Evolutionary conservation across 306 rosid species (phyloP), one percentile per base, ranked within the genome.

Genomic region (Arachis stenosperma): DNA sequence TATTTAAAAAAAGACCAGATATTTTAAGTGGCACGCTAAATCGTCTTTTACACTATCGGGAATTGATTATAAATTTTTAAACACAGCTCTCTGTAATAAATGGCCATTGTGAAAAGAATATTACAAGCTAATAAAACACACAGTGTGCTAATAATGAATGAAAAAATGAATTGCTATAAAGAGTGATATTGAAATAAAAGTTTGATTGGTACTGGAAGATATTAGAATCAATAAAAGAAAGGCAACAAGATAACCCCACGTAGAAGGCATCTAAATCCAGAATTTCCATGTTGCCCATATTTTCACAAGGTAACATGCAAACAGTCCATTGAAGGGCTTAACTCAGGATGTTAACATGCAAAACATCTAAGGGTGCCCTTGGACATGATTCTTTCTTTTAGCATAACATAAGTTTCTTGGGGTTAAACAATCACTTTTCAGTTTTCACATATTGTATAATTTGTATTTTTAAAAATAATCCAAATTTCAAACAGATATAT

Each of bases 41-140:
- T 33, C 37, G 4, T 33, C 37, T 33, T 33, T 33, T 33, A 33
- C 3, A 33, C 37, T 33, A 2, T 33, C 1, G 4, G 37, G 37
- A 33, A 2, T 33, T 33, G 37, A 33, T 33, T 22, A 22, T 1
- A 22, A 22, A 22, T 22, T 22, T 22, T 22, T 22, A 22, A 22
- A 22, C 70, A 65, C 7, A 67, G n/a, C 56, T 61, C 17, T 17
- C 70, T 56, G 47, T 71, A 69, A 55, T 53, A 33, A 63, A 6
- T 63, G 61, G 55, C 72, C 54, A 71, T 44, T 62, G 22, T 36
- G 54, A 37, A 66, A 55, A 39, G 60, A 78, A 13, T 44, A 37
- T 9, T 17, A 40, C 10, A 69, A 59, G 63, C 50, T 41, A 14
- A 43, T 33, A 11, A 13, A 61, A 53, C 48, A 67, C 15, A 53